Base-by-base conservation (phyloP, 1,139 yeast species). In the Pichia sp. region DNA sequence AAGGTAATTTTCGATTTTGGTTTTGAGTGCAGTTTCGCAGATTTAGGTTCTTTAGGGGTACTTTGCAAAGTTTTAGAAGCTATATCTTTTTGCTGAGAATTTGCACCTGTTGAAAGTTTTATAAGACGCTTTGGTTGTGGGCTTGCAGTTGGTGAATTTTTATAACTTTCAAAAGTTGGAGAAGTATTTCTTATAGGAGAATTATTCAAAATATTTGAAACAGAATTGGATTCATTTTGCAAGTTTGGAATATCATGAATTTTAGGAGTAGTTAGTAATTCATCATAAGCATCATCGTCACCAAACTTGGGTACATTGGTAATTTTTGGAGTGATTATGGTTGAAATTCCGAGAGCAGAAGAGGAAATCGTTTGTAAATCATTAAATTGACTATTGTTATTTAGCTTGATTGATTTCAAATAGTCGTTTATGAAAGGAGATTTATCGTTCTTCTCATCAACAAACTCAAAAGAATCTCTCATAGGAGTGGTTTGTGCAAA, bases 1-100 rank as follows among this genome's bases (percentile, higher is more conserved):
- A 59, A 56, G 6, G 53, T 55, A n/a, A 56, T 38, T 31, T 51
- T 52, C 15, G 46, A 43, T 21, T 47, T 52, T 28, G 40, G 39
- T 18, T 39, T 52, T 17, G 46, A 43, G 19, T 47, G 51, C 30
- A 39, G 39, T 18, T 39, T 42, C 4, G 25, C 32, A 14, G 33
- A 35, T 18, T 33, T 30, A 8, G 14, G 10, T 14, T 6, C n/a
- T 6, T 15, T 28, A 28, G 8, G 23, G 4, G 14, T 15, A 20
- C 10, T 3, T 11, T n/a, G 23, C 25, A 23, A 14, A 4, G 6
- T 25, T 25, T 10, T 35, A 20, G 17, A 11, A n/a, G n/a, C n/a
- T n/a, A n/a, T n/a, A n/a, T n/a, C n/a, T n/a, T n/a, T n/a, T n/a
- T n/a, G n/a, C n/a, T n/a, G 24, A 17, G 32, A 5, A 9, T 32